Conservation (phyloP, 305 asterid species). For the Fraxinus albicans region DNA sequence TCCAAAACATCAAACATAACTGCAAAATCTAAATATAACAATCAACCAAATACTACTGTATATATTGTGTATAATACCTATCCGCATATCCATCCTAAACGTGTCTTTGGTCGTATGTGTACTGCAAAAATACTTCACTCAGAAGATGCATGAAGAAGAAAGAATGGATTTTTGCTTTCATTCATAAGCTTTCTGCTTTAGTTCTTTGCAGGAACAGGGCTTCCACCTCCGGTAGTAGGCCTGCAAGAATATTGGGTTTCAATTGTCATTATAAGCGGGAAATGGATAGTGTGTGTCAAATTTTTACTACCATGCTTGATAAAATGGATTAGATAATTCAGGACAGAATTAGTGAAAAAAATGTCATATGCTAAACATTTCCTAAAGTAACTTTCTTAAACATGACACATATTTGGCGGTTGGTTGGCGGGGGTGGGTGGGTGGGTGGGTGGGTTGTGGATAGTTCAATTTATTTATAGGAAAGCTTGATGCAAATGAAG, state of each 20-base stretch:
- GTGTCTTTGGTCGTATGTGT: neutral
- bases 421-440: neutral
- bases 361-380: neutral
- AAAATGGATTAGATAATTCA: neutral
- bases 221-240: slow-evolving; percentile 83
- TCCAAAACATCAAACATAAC: neutral
- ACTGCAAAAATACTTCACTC: neutral
- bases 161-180: neutral
- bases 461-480: neutral
- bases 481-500: neutral
- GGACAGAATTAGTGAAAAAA: neutral
- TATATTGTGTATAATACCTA: neutral
- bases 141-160: neutral
- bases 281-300: neutral
- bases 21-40: neutral
- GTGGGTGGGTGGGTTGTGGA: neutral
- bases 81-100: neutral
- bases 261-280: neutral
- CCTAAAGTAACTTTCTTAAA: neutral
- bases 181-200: slow-evolving; percentile 18
- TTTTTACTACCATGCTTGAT: neutral
- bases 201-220: slow-evolving; percentile 51
- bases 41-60: neutral
- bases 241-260: slow-evolving; percentile 37
- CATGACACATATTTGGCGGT: neutral